phyloP scores from a whole-genome alignment of 2,329 filamentous ascomycete species.

The Lanzia echinophila region DNA sequence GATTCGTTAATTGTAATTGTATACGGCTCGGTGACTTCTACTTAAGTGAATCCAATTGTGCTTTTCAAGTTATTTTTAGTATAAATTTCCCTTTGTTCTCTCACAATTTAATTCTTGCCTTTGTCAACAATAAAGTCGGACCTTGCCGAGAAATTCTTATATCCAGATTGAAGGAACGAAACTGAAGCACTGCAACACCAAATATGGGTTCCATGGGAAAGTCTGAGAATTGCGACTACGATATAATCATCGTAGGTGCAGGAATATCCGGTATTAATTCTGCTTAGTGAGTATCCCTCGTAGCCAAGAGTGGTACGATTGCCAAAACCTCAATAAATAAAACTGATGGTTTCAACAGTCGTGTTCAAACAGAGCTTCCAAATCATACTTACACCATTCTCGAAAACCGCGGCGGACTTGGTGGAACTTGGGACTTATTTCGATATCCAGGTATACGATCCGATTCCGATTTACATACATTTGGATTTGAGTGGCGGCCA shows the following conservation, averaged over 20 bases:
- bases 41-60: too few relatives aligned
- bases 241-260: conserved; percentile 62
- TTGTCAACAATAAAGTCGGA: not conserved
- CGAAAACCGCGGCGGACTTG: conserved; percentile 58
- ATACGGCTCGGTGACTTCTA: too few relatives aligned
- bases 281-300: conserved; percentile 43
- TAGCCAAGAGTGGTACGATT: not conserved
- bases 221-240: conserved; percentile 28
- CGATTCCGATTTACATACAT: conserved; percentile 55
- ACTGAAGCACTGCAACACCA: not conserved
- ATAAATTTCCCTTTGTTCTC: too few relatives aligned
- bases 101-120: too few relatives aligned
- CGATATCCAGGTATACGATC: conserved; percentile 66
- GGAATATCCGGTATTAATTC: conserved; percentile 72
- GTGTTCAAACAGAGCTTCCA: conserved; percentile 54
- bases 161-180: not conserved
- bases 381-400: conserved; percentile 55
- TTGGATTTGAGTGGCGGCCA: conserved; percentile 62
- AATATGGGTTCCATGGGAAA: conserved; percentile 15
- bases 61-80: too few relatives aligned
- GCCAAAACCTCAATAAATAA: not conserved
- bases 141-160: not conserved
- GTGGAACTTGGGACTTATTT: conserved; percentile 76
- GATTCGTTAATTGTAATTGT: too few relatives aligned
- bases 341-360: conserved; percentile 21